Evolutionary conservation across 2,329 filamentous ascomycete genomes (phyloP), one percentile per base, ranked within the genome.

Genomic region (Fusarium denticulatum): DNA sequence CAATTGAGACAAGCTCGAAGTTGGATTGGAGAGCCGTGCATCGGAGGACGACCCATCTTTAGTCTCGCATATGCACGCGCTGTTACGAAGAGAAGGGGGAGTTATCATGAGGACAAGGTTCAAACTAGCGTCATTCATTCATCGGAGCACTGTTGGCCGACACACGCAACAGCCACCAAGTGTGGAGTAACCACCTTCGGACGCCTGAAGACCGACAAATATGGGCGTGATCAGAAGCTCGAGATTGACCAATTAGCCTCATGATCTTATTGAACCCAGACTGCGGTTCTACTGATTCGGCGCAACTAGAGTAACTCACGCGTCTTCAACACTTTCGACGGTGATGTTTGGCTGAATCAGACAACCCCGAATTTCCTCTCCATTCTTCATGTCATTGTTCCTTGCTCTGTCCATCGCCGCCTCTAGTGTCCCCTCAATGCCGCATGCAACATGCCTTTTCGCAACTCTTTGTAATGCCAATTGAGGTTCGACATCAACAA

Each of bases 1-100:
- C 52, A 56, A 43, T 56, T 56, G 26, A 56, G 52, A 20, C 52
- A 56, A 43, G 52, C 52, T n/a, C 52, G 52, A 14, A 28, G 26
- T 24, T 56, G 52, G 15, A 37, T 43, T 5, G 52, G 32, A 32
- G 36, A 56, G 7, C 37, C 36, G 26, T 56, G 37, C 37, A 56
- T 43, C 52, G 52, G 52, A 30, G 52, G 52, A 43, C 52, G 52
- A 9, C 52, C 52, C 52, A 56, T 56, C 22, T 14, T 24, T 43
- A 20, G 52, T 30, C 12, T 43, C 12, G 26, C 26, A 30, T 32
- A 56, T 42, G 52, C 16, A 55, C 7, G 37, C 13, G 15, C 24
- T 56, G 37, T 24, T 12, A 43, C 22, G 20, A 14, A 55, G 26
- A 55, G 52, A 43, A 30, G 3, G 15, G 26, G 9, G 22, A 56